These are phyloP conservation scores for Metschnikowia peoriensis DNA, from an alignment of 805 yeast species.

Conservation along the genomic window DNA sequence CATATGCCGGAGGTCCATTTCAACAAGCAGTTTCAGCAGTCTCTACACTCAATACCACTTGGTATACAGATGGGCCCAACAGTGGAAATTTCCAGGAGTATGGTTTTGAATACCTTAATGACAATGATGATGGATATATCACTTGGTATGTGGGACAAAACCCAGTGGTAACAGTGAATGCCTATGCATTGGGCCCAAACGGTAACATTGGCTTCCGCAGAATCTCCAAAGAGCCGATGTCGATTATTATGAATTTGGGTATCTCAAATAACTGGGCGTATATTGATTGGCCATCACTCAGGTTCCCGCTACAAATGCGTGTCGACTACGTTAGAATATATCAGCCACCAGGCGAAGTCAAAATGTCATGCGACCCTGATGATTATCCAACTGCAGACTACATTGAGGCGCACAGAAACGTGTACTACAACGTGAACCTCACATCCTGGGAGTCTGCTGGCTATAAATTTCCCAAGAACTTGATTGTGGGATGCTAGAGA, in stretches of 20 bases:
- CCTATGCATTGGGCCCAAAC: constrained; percentile 38
- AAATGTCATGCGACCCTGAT: constrained; percentile 38
- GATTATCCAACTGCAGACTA: constrained; percentile 38
- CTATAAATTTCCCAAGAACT: constrained; percentile 55
- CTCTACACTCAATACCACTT: constrained; percentile 71
- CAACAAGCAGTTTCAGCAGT: constrained; percentile 91
- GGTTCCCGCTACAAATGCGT: constrained; percentile 36
- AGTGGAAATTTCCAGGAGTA: constrained; percentile 61
- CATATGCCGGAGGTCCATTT: constrained; percentile 88
- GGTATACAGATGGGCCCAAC: constrained; percentile 72
- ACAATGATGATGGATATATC: constrained; percentile 65
- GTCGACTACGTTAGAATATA: constrained; percentile 42
- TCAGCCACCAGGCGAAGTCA: constrained; percentile 31
- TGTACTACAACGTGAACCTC: constrained; percentile 34
- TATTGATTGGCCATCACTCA: constrained; percentile 34
- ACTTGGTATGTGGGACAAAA: constrained; percentile 83
- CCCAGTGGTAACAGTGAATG: constrained; percentile 28
- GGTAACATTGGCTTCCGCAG: constrained; percentile 38
- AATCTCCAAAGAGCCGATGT: constrained; percentile 39
- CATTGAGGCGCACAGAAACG: constrained; percentile 30
- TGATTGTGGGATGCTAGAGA: constrained; percentile 21
- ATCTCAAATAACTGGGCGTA: constrained; percentile 40
- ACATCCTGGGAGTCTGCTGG: constrained; percentile 42
- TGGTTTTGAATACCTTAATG: constrained; percentile 77
- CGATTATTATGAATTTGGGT: constrained; percentile 39